A percentile compares a stretch with the other conserved stretches of the same genome.
Evolutionary conservation across 78 protist species (phyloP).

Genomic region (Emiliania huxleyi): DNA sequence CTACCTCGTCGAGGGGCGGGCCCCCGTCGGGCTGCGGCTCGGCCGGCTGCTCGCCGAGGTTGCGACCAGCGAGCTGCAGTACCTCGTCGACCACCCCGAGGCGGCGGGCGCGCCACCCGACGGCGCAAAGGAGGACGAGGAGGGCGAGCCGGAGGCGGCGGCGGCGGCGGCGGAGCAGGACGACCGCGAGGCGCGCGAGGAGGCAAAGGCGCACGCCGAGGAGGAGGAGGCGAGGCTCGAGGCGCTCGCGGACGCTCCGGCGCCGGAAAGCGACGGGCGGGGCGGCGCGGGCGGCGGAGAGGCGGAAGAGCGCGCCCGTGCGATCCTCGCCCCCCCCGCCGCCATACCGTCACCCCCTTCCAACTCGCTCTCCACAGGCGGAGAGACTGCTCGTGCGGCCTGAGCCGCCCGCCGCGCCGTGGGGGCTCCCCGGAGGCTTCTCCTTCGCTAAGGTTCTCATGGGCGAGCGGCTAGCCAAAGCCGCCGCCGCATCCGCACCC

Average conservation of each 20-base stretch:
- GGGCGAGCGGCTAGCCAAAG: not conserved
- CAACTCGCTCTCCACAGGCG: too few relatives aligned
- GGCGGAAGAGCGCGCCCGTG: too few relatives aligned
- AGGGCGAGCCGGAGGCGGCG: not conserved
- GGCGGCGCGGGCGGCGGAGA: too few relatives aligned
- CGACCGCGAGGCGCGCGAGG: not conserved
- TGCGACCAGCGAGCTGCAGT: not conserved
- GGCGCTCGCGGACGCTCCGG: too few relatives aligned
- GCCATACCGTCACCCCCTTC: too few relatives aligned
- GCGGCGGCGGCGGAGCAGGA: not conserved
- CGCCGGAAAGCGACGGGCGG: too few relatives aligned
- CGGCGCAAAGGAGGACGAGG: not conserved
- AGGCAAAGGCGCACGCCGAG: not conserved
- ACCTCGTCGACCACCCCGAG: not conserved
- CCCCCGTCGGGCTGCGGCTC: slow-evolving; percentile 55
- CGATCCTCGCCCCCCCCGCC: too few relatives aligned
- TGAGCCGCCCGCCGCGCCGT: not conserved
- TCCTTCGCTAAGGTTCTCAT: not conserved
- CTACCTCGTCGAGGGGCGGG: not conserved
- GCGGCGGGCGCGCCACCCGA: not conserved
- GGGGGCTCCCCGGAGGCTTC: not conserved
- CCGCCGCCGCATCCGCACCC: not conserved
- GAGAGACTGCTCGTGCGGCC: too few relatives aligned
- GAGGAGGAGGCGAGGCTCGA: too few relatives aligned
- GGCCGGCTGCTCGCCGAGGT: not conserved